Percentiles rank a stretch among this genome's conserved stretches.
These are phyloP conservation scores for Chlorokybus atmophyticus DNA, from an alignment of 139 green algal species.

Conservation along the genomic window DNA sequence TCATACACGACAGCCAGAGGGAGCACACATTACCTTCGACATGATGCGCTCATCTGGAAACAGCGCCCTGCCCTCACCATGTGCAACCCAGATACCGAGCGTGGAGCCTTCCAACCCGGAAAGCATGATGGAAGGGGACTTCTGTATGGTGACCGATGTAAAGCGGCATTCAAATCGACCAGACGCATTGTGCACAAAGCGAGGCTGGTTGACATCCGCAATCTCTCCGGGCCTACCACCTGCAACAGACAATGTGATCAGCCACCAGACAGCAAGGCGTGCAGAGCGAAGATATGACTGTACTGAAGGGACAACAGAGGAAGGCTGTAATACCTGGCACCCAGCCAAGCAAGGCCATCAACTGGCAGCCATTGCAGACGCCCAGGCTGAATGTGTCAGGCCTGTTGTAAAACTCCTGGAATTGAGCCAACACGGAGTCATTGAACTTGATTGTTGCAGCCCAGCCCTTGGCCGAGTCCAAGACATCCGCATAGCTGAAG, in stretches of 20 bases:
- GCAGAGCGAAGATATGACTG: no score
- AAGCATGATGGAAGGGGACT: slow-evolving; percentile 72
- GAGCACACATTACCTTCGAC: no score
- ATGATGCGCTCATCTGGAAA: slow-evolving; percentile 72
- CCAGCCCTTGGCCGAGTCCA: slow-evolving; percentile 96
- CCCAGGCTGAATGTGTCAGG: slow-evolving; percentile 89
- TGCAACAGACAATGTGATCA: background rate
- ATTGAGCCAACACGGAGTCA: slow-evolving; percentile 54
- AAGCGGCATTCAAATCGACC: slow-evolving; percentile 79
- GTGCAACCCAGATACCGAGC: slow-evolving; percentile 88
- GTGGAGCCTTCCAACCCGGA: slow-evolving; percentile 44
- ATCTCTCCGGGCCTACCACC: background rate
- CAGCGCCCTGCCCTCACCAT: slow-evolving; percentile 82
- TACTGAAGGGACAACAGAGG: no score
- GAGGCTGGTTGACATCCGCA: slow-evolving; percentile 59
- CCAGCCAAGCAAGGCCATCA: slow-evolving; percentile 98
- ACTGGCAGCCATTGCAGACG: slow-evolving; percentile 98
- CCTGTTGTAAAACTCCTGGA: slow-evolving; percentile 56
- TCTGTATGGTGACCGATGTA: slow-evolving; percentile 50
- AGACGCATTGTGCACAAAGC: slow-evolving; percentile 91
- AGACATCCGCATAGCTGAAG: slow-evolving; percentile 81
- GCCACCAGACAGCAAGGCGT: no score
- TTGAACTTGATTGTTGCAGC: slow-evolving; percentile 90
- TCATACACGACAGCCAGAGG: no score
- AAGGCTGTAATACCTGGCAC: no score